Base-by-base conservation (phyloP, 257 asterid genomes). In the Striga asiatica region DNA sequence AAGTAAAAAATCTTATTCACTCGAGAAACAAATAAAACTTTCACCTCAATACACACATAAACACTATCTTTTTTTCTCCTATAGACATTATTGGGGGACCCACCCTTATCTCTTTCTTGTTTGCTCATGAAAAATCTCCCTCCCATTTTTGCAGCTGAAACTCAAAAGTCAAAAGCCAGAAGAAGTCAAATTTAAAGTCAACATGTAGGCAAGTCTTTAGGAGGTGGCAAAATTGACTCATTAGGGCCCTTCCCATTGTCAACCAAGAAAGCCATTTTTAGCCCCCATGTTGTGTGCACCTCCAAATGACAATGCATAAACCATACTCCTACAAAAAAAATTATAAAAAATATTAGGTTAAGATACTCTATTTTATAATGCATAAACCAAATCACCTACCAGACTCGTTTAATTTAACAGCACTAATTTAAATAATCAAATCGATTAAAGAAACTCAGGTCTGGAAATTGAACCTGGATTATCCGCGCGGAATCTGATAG, bases 251-350 rank as follows among this genome's bases (percentile, higher is more conserved):
- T 83, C 13, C 97, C 97, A 54, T 85, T 78, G 62, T 89, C 97
- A 45, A 89, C 95, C 71, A 79, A 75, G 71, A 89, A 89, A 0
- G 97, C 94, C 97, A 89, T 89, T 60, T 89, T 89, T 21, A 89
- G 59, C 11, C 97, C 97, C 97, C 97, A 89, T 29, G 88, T 77
- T 3, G 97, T 89, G 64, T 89, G 97, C 56, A 81, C 77, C 54
- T 89, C 97, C 76, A 89, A 59, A 73, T 89, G 96, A 68, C 97
- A 89, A 73, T 89, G 97, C 97, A 89, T 77, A 41, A 89, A 85
- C 97, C 97, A 89, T 18, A 85, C 88, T 19, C 97, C 97, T 89
- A 71, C 2, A 27, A 45, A 51, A 27, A 7, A 27, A 27, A 27
- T 2, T 27, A 27, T 27, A 27, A 2, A 27, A 27, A 27, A 27